These are phyloP conservation scores for Davidsoniella eucalypti DNA, from an alignment of 2,329 filamentous ascomycete species.

Conservation along the genomic window DNA sequence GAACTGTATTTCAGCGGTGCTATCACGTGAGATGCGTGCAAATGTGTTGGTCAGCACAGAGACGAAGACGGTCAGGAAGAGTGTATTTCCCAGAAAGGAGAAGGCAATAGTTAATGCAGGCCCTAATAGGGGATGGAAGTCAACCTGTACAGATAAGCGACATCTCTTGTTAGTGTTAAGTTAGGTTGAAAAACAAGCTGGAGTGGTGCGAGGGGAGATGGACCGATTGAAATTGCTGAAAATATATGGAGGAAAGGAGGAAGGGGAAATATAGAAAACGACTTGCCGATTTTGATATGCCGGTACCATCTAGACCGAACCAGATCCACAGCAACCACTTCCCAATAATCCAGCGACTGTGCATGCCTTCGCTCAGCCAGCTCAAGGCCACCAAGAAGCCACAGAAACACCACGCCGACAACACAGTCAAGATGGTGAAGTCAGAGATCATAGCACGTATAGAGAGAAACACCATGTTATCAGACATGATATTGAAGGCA, in stretches of 20 bases:
- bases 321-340: slow-evolving; percentile 93
- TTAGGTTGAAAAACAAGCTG: background rate
- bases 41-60: slow-evolving; percentile 80
- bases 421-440: slow-evolving; percentile 58
- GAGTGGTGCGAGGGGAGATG: background rate
- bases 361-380: slow-evolving; percentile 54
- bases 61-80: slow-evolving; percentile 78
- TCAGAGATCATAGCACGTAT: slow-evolving; percentile 73
- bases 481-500: slow-evolving; percentile 68
- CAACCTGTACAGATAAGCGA: slow-evolving; percentile 38
- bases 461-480: slow-evolving; percentile 71
- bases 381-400: slow-evolving; percentile 66
- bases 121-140: slow-evolving; percentile 67
- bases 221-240: background rate
- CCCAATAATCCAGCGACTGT: slow-evolving; percentile 38
- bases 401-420: slow-evolving; percentile 70
- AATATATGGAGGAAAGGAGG: background rate
- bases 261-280: too few relatives aligned
- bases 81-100: slow-evolving; percentile 70
- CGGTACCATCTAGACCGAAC: slow-evolving; percentile 67
- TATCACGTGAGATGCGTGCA: slow-evolving; percentile 58
- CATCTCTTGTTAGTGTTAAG: slow-evolving; percentile 20
- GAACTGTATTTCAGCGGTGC: slow-evolving; percentile 71
- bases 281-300: slow-evolving; percentile 39
- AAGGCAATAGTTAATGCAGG: slow-evolving; percentile 70